Conservation (phyloP, 352 stramenopile species). For the Globisporangium nagaii region DNA sequence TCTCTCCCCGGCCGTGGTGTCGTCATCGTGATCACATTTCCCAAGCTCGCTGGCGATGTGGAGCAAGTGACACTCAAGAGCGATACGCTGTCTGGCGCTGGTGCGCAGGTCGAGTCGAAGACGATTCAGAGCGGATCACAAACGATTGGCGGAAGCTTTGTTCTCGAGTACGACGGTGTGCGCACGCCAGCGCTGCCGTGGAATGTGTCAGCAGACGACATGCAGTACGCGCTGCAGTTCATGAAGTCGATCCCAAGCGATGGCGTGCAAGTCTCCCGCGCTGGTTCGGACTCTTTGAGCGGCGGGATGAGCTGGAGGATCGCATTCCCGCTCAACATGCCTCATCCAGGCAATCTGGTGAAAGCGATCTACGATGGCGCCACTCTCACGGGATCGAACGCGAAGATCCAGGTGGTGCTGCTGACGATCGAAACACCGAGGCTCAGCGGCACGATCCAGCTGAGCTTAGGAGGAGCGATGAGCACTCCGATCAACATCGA, state of each 20-base stretch:
- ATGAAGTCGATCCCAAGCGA: constrained; percentile 58
- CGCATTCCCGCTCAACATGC: constrained; percentile 42
- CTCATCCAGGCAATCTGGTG: constrained; percentile 26
- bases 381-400: constrained; percentile 31
- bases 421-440: constrained; percentile 27
- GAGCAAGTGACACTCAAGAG: constrained; percentile 16
- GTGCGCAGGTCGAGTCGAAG: constrained; percentile 13
- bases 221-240: constrained; percentile 64
- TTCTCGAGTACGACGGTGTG: constrained; percentile 40
- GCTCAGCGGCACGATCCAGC: constrained; percentile 34
- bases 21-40: constrained; percentile 23
- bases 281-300: constrained; percentile 16
- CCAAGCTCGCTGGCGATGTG: constrained; percentile 17
- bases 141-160: constrained; percentile 41
- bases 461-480: constrained; percentile 22
- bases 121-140: constrained; percentile 34
- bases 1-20: constrained; percentile 18
- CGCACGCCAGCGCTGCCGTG: constrained; percentile 50
- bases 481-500: constrained; percentile 32
- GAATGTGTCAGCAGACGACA: constrained; percentile 82
- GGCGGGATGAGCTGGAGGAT: constrained; percentile 45
- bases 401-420: constrained; percentile 25
- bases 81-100: constrained; percentile 15
- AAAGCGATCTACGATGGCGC: constrained; percentile 14
- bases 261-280: constrained; percentile 42